Percentiles rank a stretch among this genome's conserved stretches.
Evolutionary conservation across 2,329 filamentous ascomycete genomes (phyloP).

Genomic region (Pseudogymnoascus destructans): DNA sequence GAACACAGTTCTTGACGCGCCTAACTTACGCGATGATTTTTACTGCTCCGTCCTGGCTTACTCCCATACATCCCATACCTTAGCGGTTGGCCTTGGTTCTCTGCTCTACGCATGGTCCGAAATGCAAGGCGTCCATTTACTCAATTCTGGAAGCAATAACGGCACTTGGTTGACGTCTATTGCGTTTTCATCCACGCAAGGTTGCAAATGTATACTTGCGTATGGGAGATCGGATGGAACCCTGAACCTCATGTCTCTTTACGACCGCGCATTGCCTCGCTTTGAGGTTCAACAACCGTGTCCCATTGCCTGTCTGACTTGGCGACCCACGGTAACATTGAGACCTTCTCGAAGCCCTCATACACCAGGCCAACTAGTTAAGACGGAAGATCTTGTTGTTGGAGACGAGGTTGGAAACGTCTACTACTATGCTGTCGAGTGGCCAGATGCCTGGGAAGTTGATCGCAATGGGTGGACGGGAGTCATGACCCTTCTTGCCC

Average conservation of each 20-base stretch:
- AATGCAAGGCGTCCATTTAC: conserved; percentile 46
- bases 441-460: conserved; percentile 55
- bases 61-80: conserved; percentile 55
- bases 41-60: conserved; percentile 90
- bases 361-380: conserved; percentile 35
- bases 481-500: conserved; percentile 61
- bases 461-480: conserved; percentile 58
- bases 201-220: conserved; percentile 68
- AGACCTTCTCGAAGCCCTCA: conserved; percentile 39
- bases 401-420: conserved; percentile 73
- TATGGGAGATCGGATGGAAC: conserved; percentile 68
- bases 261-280: conserved; percentile 51
- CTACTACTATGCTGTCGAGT: conserved; percentile 84
- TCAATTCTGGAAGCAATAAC: conserved; percentile 38
- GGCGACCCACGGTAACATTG: conserved; percentile 50
- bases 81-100: conserved; percentile 72
- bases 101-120: conserved; percentile 87
- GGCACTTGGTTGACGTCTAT: conserved; percentile 62
- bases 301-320: conserved; percentile 68
- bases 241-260: conserved; percentile 65
- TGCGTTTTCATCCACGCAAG: conserved; percentile 73
- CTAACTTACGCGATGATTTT: conserved; percentile 82
- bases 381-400: conserved; percentile 73
- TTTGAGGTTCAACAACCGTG: conserved; percentile 62
- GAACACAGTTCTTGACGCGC: conserved; percentile 71